Evolutionary conservation across 2,329 filamentous ascomycete species (phyloP), one percentile per base, ranked within the genome.

Genomic region (Diaporthe sp.): DNA sequence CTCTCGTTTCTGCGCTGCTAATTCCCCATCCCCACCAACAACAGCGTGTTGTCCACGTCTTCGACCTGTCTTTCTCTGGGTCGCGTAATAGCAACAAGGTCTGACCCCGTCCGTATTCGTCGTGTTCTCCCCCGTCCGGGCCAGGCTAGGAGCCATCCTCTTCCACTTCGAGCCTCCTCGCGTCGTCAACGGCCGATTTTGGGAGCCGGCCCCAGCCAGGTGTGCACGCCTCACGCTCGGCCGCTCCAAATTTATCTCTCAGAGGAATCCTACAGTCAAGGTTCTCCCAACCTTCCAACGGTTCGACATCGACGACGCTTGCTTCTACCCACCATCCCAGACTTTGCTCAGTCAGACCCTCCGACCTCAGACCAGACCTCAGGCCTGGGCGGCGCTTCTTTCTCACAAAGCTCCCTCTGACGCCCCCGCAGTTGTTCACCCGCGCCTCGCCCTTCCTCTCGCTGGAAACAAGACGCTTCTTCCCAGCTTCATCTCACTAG

Each of bases 181-280:
- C 34, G 22, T 68, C 31, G 47, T 53, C 47, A 2, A 37, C 28
- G 65, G 15, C 47, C 65, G 47, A 7, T 68, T 68, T 39, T 39
- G 47, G 65, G 25, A 67, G 42, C 42, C 60, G 39, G 42, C 60
- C 61, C 61, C 25, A 65, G 42, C 60, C 58, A 34, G 13, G 61
- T 67, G 42, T 20, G 25, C 42, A 67, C 61, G 61, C 61, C 61
- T 67, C 61, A 67, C 61, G 61, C 61, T 25, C 25, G 58, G 22
- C 61, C 39, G 44, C 63, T 51, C 65, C 65, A 68, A 68, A 68
- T 53, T 68, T 68, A 68, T 53, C 65, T 68, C 65, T 4, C 65
- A 39, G 31, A 25, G 31, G 47, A 20, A 68, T 68, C 65, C 65
- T 42, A 53, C 65, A 39, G 31, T 25, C 65, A 68, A 39, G 65